Percentiles rank a stretch among this genome's conserved stretches.
phyloP scores from a whole-genome alignment of 1,284 basidiomycete genomes.

The Boletus coffeatus region DNA sequence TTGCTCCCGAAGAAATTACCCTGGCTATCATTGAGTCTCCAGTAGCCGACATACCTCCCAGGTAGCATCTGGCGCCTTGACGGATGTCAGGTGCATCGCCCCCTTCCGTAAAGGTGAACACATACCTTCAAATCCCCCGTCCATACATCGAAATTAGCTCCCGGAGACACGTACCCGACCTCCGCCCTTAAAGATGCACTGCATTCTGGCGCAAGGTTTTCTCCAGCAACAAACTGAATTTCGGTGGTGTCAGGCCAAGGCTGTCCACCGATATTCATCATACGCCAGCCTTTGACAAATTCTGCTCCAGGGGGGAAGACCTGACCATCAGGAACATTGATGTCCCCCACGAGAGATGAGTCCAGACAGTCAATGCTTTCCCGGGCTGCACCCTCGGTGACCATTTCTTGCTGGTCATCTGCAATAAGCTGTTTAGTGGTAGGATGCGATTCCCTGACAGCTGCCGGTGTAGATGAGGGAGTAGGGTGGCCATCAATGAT shows the following conservation, averaged over 20 bases:
- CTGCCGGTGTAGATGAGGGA: conserved; percentile 10
- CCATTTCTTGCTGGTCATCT: conserved; percentile 1
- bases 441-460: background rate
- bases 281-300: conserved; percentile 77
- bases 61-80: conserved; percentile 65
- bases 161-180: conserved; percentile 50
- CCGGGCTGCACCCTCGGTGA: background rate
- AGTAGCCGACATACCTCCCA: conserved; percentile 71
- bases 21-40: conserved; percentile 58
- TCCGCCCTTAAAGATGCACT: conserved; percentile 33
- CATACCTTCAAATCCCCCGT: conserved; percentile 68
- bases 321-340: conserved; percentile 72
- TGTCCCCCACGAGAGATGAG: conserved; percentile 59
- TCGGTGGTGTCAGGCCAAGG: conserved; percentile 68
- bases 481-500: conserved; percentile 17
- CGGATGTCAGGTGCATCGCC: conserved; percentile 1
- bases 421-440: background rate
- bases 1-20: conserved; percentile 64
- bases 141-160: conserved; percentile 57
- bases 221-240: conserved; percentile 66
- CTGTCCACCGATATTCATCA: conserved; percentile 56
- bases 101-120: background rate
- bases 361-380: conserved; percentile 27
- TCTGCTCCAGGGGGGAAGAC: conserved; percentile 77
- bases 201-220: conserved; percentile 37